These are phyloP conservation scores for Monosporascus cannonballus DNA, from an alignment of 2,329 filamentous ascomycete species.

Conservation along the genomic window DNA sequence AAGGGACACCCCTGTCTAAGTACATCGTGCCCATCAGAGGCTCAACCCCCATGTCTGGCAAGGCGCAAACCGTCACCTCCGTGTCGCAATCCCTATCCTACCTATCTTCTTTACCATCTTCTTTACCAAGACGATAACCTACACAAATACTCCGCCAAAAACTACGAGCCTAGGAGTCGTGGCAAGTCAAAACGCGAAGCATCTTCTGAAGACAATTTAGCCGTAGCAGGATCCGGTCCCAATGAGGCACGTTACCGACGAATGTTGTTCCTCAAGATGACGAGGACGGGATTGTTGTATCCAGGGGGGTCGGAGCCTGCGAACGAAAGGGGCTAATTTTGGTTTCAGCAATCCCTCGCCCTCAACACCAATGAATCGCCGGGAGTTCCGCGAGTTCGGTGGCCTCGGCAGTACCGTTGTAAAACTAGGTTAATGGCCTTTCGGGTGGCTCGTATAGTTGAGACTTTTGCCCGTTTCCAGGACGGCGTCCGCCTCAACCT, in stretches of 20 bases:
- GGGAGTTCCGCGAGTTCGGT: conserved; percentile 18
- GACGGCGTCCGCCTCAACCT: background rate
- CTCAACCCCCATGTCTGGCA: conserved; percentile 20
- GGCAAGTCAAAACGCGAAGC: background rate
- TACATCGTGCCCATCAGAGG: conserved; percentile 22
- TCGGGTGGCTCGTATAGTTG: background rate
- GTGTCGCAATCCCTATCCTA: conserved; percentile 20
- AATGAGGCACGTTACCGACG: conserved; percentile 24
- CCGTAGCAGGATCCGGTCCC: background rate
- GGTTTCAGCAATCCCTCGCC: conserved; percentile 20
- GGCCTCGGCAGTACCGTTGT: background rate
- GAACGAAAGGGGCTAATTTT: conserved; percentile 18
- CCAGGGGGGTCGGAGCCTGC: conserved; percentile 24
- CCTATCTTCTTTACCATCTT: conserved; percentile 15
- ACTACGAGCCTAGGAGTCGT: conserved; percentile 15
- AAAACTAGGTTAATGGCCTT: background rate
- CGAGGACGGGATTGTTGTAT: conserved; percentile 23
- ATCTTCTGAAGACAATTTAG: background rate
- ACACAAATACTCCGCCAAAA: conserved; percentile 24
- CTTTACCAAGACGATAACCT: conserved; percentile 24
- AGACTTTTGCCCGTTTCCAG: background rate
- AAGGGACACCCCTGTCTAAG: conserved; percentile 11
- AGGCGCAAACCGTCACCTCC: conserved; percentile 21
- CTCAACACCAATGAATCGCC: conserved; percentile 18
- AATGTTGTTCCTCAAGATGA: conserved; percentile 28